Base-by-base conservation (phyloP, 306 rosid species). In the Fragaria iinumae region DNA sequence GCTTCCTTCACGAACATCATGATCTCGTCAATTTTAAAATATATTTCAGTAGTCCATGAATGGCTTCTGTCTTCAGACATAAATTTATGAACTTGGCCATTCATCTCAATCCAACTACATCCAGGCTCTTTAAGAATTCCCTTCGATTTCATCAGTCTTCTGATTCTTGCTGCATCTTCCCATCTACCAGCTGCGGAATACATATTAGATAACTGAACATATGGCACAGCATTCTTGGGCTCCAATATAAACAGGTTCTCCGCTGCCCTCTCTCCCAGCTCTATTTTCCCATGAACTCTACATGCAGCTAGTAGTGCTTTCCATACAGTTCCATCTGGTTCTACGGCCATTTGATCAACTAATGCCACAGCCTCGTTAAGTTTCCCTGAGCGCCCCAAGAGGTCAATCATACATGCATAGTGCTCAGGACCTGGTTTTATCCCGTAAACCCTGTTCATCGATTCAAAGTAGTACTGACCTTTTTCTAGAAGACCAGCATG, bases 301-400 rank as follows among this genome's bases (percentile, higher is more conserved):
- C 97, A 91, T 25, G 98, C 96, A 36, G 89, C 84, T 70, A 93
- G 96, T n/a, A 91, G 87, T 62, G 97, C 85, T 87, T 93, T 93
- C 98, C 98, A 91, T 75, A 93, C 87, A 21, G 96, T 85, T 69
- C 94, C 90, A 80, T 93, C 98, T 4, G 93, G 97, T 75, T 91
- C 82, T 44, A 90, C 88, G 45, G 52, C 86, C 96, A 91, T 91
- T 77, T 79, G 77, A 68, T 89, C 80, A 9, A 91, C 78, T 63
- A 93, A 81, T 65, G 84, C 86, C 75, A 86, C 82, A 0, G 97
- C 98, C 79, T 90, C 90, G 0, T 79, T 67, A 11, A 93, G 89
- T 67, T 86, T 85, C 80, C 97, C 97, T 3, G 89, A 85, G 11
- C 98, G 97, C 43, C 97, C 93, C 52, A 87, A 85, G 74, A 91